Percentiles rank a stretch among this genome's conserved stretches.
phyloP scores from a whole-genome alignment of 2,329 filamentous ascomycete species.

The Capronia coronata region DNA sequence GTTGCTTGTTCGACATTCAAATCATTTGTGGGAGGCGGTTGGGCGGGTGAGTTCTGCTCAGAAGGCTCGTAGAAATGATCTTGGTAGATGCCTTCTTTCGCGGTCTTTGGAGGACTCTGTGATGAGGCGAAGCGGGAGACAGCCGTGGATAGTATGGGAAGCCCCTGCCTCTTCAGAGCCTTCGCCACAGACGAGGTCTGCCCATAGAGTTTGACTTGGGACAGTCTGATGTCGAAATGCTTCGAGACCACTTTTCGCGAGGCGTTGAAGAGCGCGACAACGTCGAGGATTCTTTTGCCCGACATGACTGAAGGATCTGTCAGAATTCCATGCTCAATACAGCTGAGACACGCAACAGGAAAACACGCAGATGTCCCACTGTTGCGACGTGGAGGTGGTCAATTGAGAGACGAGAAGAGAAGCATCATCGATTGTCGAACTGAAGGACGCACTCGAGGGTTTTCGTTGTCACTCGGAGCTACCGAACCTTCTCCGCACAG shows the following conservation, averaged over 20 bases:
- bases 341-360: not conserved
- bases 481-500: conserved; percentile 6
- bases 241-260: conserved; percentile 61
- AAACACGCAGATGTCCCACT: no score
- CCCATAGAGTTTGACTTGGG: conserved; percentile 57
- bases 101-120: conserved; percentile 3
- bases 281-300: conserved; percentile 61
- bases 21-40: conserved; percentile 36
- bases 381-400: not conserved
- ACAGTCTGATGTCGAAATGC: conserved; percentile 53
- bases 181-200: conserved; percentile 60
- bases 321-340: conserved; percentile 4
- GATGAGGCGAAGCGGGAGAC: conserved; percentile 38
- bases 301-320: conserved; percentile 38
- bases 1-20: conserved; percentile 44
- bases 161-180: conserved; percentile 48
- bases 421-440: not conserved
- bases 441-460: not conserved
- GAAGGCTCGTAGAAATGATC: conserved; percentile 47
- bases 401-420: not conserved
- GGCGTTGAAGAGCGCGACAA: conserved; percentile 63
- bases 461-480: conserved; percentile 2
- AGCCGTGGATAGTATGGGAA: conserved; percentile 16
- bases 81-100: conserved; percentile 40
- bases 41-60: conserved; percentile 36